These are phyloP conservation scores for Calonectria honghensis DNA, from an alignment of 2,329 filamentous ascomycete genomes.

Conservation along the genomic window DNA sequence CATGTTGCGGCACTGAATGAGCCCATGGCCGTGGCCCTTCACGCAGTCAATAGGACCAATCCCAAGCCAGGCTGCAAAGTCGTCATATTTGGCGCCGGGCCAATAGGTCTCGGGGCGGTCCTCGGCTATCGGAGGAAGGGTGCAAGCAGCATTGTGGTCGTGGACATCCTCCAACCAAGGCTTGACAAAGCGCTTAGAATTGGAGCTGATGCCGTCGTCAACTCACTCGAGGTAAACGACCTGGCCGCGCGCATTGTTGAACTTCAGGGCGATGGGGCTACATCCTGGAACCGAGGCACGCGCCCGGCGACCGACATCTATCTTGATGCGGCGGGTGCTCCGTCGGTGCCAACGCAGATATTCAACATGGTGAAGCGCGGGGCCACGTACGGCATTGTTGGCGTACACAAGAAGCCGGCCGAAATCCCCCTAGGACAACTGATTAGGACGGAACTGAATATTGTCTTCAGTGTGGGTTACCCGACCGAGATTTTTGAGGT, in stretches of 20 bases:
- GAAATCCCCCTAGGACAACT: background rate
- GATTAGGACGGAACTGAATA: background rate
- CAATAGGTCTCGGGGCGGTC: background rate
- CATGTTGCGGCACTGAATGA: background rate
- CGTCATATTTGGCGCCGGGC: constrained; percentile 1
- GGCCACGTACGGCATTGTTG: background rate
- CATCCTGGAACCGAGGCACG: background rate
- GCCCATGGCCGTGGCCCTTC: background rate
- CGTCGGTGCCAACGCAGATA: background rate
- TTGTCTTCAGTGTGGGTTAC: background rate
- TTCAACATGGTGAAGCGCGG: background rate
- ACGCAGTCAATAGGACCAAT: background rate
- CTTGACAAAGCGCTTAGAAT: constrained; percentile 2
- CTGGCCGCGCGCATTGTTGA: background rate
- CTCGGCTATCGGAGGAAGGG: background rate
- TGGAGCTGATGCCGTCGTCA: background rate
- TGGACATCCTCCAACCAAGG: background rate
- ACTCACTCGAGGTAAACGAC: background rate
- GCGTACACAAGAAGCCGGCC: background rate
- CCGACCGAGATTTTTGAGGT: constrained; percentile 5
- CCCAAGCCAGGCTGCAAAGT: constrained; percentile 9
- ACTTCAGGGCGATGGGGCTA: background rate
- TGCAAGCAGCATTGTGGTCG: background rate
- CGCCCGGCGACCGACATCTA: background rate
- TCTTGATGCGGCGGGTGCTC: constrained; percentile 1